Conservation (phyloP, 2,329 filamentous ascomycete species). For the Fusarium citri region DNA sequence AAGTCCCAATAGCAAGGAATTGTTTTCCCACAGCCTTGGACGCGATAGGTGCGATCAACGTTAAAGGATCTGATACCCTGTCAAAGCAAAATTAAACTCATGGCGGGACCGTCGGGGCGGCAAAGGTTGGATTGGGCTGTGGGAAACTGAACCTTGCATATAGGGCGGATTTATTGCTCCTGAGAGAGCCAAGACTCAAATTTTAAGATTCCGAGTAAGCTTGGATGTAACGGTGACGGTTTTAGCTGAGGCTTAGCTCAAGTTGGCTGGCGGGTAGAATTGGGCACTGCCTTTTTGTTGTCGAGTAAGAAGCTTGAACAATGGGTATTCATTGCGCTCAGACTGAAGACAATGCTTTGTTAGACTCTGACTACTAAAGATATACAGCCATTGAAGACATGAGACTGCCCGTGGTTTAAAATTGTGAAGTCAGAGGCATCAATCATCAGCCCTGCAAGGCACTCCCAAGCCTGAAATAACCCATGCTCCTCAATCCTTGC, state of each 20-base stretch:
- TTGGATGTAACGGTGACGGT: slow-evolving; percentile 8
- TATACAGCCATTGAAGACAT: too few relatives aligned
- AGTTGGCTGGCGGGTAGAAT: neutral
- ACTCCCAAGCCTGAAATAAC: neutral
- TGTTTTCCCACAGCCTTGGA: neutral
- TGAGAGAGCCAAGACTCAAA: neutral
- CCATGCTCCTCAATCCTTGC: neutral
- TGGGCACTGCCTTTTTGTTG: neutral
- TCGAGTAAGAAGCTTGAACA: neutral
- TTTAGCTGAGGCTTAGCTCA: neutral
- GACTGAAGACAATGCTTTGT: neutral
- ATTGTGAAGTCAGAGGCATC: too few relatives aligned
- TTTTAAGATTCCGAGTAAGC: neutral
- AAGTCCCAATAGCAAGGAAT: slow-evolving; percentile 1
- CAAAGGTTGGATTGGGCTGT: neutral
- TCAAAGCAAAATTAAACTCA: slow-evolving; percentile 17
- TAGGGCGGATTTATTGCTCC: neutral
- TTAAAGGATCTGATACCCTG: slow-evolving; percentile 21
- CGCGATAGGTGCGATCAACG: slow-evolving; percentile 16
- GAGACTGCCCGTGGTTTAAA: too few relatives aligned
- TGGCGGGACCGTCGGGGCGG: slow-evolving; percentile 7
- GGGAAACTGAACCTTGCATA: neutral
- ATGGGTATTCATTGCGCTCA: neutral
- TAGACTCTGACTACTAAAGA: too few relatives aligned
- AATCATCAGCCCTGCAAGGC: slow-evolving; percentile 4